A percentile compares a stretch with the other conserved stretches of the same genome.
phyloP scores from a whole-genome alignment of 108 stramenopile species.

The Chaetoceros muelleri region DNA sequence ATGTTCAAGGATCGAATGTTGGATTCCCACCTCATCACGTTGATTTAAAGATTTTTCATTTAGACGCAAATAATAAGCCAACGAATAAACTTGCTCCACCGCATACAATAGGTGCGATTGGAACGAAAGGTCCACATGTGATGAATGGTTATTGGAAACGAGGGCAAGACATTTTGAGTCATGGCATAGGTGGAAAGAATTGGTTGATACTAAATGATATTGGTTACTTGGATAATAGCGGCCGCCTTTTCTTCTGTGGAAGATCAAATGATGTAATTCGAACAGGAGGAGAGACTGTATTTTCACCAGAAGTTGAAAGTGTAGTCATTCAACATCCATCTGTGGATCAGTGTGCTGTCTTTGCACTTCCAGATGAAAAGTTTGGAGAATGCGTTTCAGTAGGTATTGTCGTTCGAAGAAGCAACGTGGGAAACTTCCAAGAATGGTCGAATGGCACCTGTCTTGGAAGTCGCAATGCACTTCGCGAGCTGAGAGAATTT shows the following conservation, averaged over 20 bases:
- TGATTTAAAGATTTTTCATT: conserved; percentile 32
- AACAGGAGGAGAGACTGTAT: conserved; percentile 84
- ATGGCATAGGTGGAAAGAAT: conserved; percentile 4
- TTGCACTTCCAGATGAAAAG: conserved; percentile 51
- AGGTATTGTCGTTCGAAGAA: conserved; percentile 42
- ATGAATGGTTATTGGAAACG: conserved; percentile 90
- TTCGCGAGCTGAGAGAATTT: conserved; percentile 18
- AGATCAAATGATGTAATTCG: conserved; percentile 73
- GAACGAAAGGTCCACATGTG: conserved; percentile 73
- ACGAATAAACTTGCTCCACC: background rate
- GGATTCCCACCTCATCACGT: conserved; percentile 60
- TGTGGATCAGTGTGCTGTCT: conserved; percentile 60
- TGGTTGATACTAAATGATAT: conserved; percentile 72
- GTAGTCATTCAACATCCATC: conserved; percentile 34
- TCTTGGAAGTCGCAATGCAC: conserved; percentile 2
- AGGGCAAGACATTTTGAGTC: conserved; percentile 13
- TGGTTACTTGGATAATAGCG: conserved; percentile 43
- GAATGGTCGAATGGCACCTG: background rate
- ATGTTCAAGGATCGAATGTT: conserved; percentile 34
- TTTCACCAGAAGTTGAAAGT: conserved; percentile 80
- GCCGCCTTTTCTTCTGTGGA: conserved; percentile 64
- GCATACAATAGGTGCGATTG: conserved; percentile 58
- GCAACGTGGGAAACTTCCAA: conserved; percentile 2
- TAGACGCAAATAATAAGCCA: background rate
- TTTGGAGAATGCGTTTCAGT: conserved; percentile 71